phyloP scores from a whole-genome alignment of 805 yeast species.

The Candida chauliodis region DNA sequence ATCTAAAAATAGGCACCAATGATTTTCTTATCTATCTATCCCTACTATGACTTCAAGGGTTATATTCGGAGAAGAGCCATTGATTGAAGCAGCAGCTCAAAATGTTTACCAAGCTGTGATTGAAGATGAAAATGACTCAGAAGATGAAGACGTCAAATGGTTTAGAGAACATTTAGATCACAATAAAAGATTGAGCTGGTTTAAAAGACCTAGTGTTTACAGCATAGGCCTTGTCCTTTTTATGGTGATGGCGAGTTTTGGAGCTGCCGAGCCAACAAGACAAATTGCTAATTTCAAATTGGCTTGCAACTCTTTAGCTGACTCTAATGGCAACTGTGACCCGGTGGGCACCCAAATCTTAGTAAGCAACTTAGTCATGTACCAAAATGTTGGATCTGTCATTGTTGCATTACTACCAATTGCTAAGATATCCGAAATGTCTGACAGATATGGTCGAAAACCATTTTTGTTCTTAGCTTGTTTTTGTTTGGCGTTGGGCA shows the following conservation, averaged over 20 bases:
- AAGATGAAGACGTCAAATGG: slow-evolving; percentile 39
- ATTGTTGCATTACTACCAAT: slow-evolving; percentile 44
- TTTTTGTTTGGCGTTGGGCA: neutral
- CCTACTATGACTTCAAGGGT: slow-evolving; percentile 1
- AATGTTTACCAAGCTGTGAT: slow-evolving; percentile 4
- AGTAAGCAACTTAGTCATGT: slow-evolving; percentile 46
- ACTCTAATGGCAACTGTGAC: slow-evolving; percentile 22
- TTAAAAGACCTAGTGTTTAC: slow-evolving; percentile 48
- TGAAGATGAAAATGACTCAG: slow-evolving; percentile 22
- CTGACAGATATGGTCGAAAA: slow-evolving; percentile 32
- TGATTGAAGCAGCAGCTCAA: slow-evolving; percentile 4
- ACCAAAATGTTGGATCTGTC: slow-evolving; percentile 37
- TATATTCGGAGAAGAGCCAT: neutral
- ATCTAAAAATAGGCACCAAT: too few species aligned
- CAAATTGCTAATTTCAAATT: slow-evolving; percentile 26
- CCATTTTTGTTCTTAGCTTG: slow-evolving; percentile 15
- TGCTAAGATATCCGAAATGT: slow-evolving; percentile 40
- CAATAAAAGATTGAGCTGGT: slow-evolving; percentile 43
- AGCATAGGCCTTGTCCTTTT: slow-evolving; percentile 40
- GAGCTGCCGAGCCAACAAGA: slow-evolving; percentile 9
- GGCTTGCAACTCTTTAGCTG: slow-evolving; percentile 20
- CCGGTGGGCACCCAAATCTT: slow-evolving; percentile 27
- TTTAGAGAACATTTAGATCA: slow-evolving; percentile 40
- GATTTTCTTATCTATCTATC: too few species aligned
- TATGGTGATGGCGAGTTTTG: slow-evolving; percentile 34